Evolutionary conservation across 768 basidiomycete species (phyloP), one percentile per base, ranked within the genome.

Genomic region (Rickenella mellea): DNA sequence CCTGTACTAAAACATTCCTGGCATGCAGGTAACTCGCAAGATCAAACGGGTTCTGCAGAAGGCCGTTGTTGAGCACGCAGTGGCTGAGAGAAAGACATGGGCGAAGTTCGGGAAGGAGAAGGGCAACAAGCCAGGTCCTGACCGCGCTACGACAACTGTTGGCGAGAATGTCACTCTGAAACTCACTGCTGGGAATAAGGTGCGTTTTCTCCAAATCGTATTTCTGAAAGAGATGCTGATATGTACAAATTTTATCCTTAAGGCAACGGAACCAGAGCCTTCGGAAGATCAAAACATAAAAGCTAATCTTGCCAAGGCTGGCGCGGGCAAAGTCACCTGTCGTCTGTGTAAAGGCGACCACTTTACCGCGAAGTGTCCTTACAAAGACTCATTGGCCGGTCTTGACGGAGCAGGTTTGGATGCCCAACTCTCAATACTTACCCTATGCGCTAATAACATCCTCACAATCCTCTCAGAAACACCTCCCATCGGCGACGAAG

Each of bases 321-420:
- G 89, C 46, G 80, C 79, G 17, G 90, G 90, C 57, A 91, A 91
- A 57, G 87, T 99, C 48, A 64, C 73, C 32, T 99, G 96, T 73
- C 76, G 96, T 49, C 67, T 96, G 42, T 98, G 96, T 68, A 89
- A 94, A 58, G 96, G 94, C 40, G 86, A 85, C 49, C 96, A 98
- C 67, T 98, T 93, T 64, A 99, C 96, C 11, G 86, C 92, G 48
- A 92, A 93, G 62, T 98, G 96, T 73, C 96, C 96, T 5, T 93
- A 92, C 74, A 96, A 92, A 65, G 92, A 97, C 54, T 84, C 86
- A 7, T 74, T 99, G 11, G 82, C 80, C 8, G 84, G 78, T 3
- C 68, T 91, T 37, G 86, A 74, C 24, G 69, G 68, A 10, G 64
- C 66, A 4, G 80, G 80, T 73, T 53, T 41, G 67, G 33, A 22